Evolutionary conservation across 495 filamentous ascomycete species (phyloP).

Genomic region (Talaromyces trachyspermus): DNA sequence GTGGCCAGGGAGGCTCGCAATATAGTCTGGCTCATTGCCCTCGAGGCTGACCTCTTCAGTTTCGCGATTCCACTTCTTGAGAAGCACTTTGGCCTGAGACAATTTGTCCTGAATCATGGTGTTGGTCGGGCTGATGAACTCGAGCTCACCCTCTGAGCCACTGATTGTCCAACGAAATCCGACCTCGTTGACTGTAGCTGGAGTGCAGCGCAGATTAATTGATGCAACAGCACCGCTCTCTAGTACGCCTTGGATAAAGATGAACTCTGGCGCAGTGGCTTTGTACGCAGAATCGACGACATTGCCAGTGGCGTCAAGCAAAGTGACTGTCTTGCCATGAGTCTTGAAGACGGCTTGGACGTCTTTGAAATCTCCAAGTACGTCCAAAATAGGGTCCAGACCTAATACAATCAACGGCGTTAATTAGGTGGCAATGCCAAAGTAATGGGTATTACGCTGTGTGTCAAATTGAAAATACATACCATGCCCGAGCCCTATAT

Average conservation of each 20-base stretch:
- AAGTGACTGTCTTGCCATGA: conserved; percentile 30
- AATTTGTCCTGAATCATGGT: conserved; percentile 29
- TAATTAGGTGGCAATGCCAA: neutral
- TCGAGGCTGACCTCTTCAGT: conserved; percentile 36
- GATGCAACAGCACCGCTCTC: conserved; percentile 30
- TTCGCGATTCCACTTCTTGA: conserved; percentile 35
- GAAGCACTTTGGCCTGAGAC: conserved; percentile 28
- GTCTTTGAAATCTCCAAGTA: conserved; percentile 35
- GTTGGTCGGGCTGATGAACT: conserved; percentile 25
- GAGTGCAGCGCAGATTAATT: conserved; percentile 39
- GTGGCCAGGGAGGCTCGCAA: conserved; percentile 25
- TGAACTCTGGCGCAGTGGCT: conserved; percentile 37
- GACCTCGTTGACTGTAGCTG: conserved; percentile 38
- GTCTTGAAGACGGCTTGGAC: conserved; percentile 36
- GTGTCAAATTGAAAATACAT: conserved; percentile 10
- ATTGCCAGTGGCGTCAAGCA: conserved; percentile 22
- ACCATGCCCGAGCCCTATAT: conserved; percentile 48
- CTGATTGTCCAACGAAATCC: conserved; percentile 47
- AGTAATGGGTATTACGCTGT: no score
- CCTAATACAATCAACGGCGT: neutral
- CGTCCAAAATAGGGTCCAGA: conserved; percentile 31
- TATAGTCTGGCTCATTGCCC: conserved; percentile 22
- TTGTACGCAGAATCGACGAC: conserved; percentile 24
- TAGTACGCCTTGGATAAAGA: conserved; percentile 40
- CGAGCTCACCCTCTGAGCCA: conserved; percentile 49